phyloP scores from a whole-genome alignment of 345 rosid genomes.

The Hibiscus tridactylites region DNA sequence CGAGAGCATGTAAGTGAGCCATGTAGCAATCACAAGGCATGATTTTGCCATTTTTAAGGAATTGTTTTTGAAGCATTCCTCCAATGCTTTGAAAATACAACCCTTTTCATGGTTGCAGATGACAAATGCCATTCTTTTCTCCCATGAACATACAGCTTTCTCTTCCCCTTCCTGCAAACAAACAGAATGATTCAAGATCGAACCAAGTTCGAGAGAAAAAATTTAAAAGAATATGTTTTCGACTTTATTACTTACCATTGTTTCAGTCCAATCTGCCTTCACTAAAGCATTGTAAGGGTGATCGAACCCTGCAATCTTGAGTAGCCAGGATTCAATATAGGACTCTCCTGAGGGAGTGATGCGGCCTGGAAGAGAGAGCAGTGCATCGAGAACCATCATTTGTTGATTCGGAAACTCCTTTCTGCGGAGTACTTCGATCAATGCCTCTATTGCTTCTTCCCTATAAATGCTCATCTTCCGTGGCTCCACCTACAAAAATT shows the following conservation, averaged over 20 bases:
- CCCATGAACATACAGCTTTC: conserved; percentile 46
- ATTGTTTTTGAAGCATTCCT: conserved; percentile 52
- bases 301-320: conserved; percentile 51
- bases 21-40: conserved; percentile 48
- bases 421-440: conserved; percentile 46
- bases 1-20: conserved; percentile 55
- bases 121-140: conserved; percentile 45
- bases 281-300: conserved; percentile 39
- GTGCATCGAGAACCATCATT: conserved; percentile 42
- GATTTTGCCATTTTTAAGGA: conserved; percentile 48
- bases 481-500: conserved; percentile 45
- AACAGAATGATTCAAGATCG: neutral
- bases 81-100: conserved; percentile 51
- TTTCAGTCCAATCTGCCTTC: conserved; percentile 34
- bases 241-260: conserved; percentile 24
- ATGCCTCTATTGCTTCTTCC: conserved; percentile 55
- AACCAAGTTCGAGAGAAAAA: neutral
- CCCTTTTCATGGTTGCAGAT: conserved; percentile 66
- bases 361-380: conserved; percentile 44
- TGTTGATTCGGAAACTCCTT: conserved; percentile 51
- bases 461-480: conserved; percentile 67
- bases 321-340: conserved; percentile 50
- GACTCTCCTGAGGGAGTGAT: conserved; percentile 36
- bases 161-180: conserved; percentile 43
- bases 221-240: neutral